Evolutionary conservation across 371 early-diverging fungal genomes (phyloP).

Genomic region (Homolaphlyctis polyrhiza): DNA sequence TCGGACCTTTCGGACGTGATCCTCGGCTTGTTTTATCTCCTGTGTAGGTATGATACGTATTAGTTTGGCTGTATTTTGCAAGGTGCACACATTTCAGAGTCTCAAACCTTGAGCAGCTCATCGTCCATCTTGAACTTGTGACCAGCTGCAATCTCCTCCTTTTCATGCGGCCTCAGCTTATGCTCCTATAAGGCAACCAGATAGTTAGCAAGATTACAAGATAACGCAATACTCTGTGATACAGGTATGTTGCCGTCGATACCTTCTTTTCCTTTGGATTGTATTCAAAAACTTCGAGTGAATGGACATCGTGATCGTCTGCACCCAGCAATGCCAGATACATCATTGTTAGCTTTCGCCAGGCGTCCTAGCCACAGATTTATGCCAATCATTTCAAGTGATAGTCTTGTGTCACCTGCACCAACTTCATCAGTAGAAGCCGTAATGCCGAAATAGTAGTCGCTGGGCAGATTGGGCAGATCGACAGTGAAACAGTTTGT

Average conservation of each 20-base stretch:
- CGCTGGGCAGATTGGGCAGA: conserved; percentile 60
- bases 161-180: conserved; percentile 52
- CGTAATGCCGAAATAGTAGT: conserved; percentile 77
- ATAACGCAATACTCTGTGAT: too few species aligned
- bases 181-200: too few species aligned
- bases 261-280: conserved; percentile 63
- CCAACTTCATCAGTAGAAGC: conserved; percentile 27
- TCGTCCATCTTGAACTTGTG: conserved; percentile 48
- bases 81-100: background rate
- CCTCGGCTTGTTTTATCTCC: conserved; percentile 56
- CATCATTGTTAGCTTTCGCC: too few species aligned
- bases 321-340: conserved; percentile 34
- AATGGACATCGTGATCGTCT: conserved; percentile 77
- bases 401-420: too few species aligned
- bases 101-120: conserved; percentile 39
- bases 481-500: conserved; percentile 55
- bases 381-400: too few species aligned
- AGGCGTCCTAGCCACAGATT: too few species aligned
- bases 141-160: conserved; percentile 53
- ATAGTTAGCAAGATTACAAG: too few species aligned
- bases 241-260: too few species aligned
- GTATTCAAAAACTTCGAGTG: conserved; percentile 69
- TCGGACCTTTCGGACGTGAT: conserved; percentile 31
- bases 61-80: background rate
- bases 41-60: conserved; percentile 8